Percentiles rank a stretch among this genome's conserved stretches.
Evolutionary conservation across 148 eudicot genomes (phyloP).

Genomic region (Rhododendron simsii): DNA sequence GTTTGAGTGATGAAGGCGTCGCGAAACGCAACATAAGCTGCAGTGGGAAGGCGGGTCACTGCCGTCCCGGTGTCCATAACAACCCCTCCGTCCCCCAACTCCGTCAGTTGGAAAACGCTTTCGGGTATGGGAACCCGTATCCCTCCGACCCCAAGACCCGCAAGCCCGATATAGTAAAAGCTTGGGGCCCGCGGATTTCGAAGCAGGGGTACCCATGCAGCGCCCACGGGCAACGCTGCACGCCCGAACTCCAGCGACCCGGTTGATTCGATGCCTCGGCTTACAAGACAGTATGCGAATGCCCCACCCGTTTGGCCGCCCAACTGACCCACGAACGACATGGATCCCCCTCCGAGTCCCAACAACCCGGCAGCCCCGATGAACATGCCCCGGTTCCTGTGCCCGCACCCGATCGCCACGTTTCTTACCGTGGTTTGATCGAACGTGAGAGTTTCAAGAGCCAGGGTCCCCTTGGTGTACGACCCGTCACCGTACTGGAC

Average conservation of each 20-base stretch:
- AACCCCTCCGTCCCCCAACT: slow-evolving; percentile 64
- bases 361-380: slow-evolving; percentile 82
- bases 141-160: slow-evolving; percentile 86
- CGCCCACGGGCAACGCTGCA: slow-evolving; percentile 63
- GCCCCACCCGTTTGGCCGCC: slow-evolving; percentile 85
- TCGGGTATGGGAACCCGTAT: slow-evolving; percentile 50
- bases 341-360: slow-evolving; percentile 80
- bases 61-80: slow-evolving; percentile 94
- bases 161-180: slow-evolving; percentile 62
- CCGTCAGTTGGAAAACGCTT: slow-evolving; percentile 33
- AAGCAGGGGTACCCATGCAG: slow-evolving; percentile 74
- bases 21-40: slow-evolving; percentile 64
- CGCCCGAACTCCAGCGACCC: slow-evolving; percentile 82
- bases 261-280: slow-evolving; percentile 48
- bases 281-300: slow-evolving; percentile 71
- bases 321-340: slow-evolving; percentile 81
- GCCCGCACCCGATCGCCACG: slow-evolving; percentile 93
- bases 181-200: slow-evolving; percentile 60
- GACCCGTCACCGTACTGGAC: slow-evolving; percentile 83
- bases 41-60: slow-evolving; percentile 61
- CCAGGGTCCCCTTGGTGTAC: slow-evolving; percentile 75
- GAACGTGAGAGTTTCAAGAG: slow-evolving; percentile 70
- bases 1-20: slow-evolving; percentile 59
- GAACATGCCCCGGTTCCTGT: slow-evolving; percentile 79
- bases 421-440: slow-evolving; percentile 42